phyloP scores from a whole-genome alignment of 2,329 filamentous ascomycete species.

The Claviceps capensis region DNA sequence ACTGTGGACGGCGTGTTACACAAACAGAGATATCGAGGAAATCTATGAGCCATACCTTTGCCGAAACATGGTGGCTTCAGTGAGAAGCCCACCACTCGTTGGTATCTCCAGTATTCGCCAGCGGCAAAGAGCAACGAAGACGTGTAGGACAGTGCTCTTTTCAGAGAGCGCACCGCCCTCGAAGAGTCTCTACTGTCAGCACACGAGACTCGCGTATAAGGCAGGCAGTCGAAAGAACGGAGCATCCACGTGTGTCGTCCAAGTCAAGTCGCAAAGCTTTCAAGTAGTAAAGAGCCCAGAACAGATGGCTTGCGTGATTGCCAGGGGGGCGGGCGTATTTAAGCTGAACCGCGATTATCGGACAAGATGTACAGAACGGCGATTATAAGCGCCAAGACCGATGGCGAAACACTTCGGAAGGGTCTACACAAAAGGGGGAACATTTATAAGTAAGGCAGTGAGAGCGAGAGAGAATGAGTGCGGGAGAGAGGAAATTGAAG shows the following conservation, averaged over 20 bases:
- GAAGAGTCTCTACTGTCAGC: neutral
- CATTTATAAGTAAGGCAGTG: neutral
- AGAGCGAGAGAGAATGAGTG: too few relatives aligned
- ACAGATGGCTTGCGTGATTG: neutral
- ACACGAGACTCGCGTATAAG: neutral
- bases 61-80: conserved; percentile 9
- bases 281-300: neutral
- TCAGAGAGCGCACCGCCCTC: neutral
- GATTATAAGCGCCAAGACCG: neutral
- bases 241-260: neutral
- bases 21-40: neutral
- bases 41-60: conserved; percentile 6
- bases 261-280: neutral
- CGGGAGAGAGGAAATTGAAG: neutral
- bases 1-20: neutral
- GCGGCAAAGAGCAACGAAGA: neutral
- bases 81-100: neutral
- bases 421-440: neutral
- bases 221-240: neutral
- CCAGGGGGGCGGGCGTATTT: neutral
- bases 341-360: neutral
- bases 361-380: neutral
- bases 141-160: neutral
- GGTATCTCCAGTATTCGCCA: neutral
- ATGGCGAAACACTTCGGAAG: neutral